Evolutionary conservation across 768 basidiomycete genomes (phyloP), one percentile per base, ranked within the genome.

Genomic region (Vararia minispora): DNA sequence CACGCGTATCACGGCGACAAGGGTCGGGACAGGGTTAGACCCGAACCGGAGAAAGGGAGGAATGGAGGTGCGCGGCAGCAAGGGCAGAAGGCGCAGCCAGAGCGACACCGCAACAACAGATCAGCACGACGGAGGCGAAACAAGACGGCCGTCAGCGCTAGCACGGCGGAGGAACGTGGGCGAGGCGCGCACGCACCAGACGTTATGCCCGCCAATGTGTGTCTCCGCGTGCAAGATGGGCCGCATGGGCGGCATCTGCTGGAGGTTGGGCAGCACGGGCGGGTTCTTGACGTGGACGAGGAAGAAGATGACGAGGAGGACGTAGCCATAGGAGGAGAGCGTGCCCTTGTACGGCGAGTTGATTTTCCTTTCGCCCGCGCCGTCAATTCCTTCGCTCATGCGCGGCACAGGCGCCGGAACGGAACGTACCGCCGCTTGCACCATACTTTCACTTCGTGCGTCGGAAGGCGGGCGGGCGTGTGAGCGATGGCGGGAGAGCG

Each of bases 331-430:
- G 38, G 91, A 94, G 39, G 88, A 92, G 37, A 99, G 68, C 1
- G 94, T 98, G 45, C 94, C 94, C 52, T 88, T 79, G 61, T 98
- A 99, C 9, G 94, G 91, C 35, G 91, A 95, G 61, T 99, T 99
- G 60, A 99, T 95, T 77, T 95, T 92, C 62, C 86, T 88, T 51
- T 2, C 20, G 33, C n/a, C n/a, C n/a, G n/a, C n/a, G n/a, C n/a
- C n/a, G n/a, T n/a, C n/a, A n/a, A n/a, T n/a, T n/a, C n/a, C n/a
- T n/a, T n/a, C 39, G 20, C 22, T 32, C 31, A 23, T 22, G 44
- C 29, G 47, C 37, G 28, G 39, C 35, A 33, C 11, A 28, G 20
- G 35, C 21, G 31, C 42, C 27, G 37, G 25, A 11, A 35, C 39
- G 21, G 18, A 37, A 48, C 63, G 26, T 40, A 84, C 85, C 92